Base-by-base conservation (phyloP, 768 basidiomycete genomes). In the Flagelloscypha sp. region DNA sequence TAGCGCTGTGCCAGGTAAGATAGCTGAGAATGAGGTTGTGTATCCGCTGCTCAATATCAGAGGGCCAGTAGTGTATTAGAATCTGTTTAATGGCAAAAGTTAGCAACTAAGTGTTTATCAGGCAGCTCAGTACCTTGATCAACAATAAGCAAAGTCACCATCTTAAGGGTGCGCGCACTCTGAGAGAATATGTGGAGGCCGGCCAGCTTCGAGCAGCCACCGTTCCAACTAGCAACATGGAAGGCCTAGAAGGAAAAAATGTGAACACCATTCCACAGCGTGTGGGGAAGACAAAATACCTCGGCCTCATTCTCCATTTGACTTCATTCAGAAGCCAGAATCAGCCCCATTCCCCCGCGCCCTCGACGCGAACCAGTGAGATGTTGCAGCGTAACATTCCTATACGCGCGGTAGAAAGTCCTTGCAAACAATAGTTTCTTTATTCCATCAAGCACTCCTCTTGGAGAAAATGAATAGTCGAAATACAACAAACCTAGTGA, bases 11-110 rank as follows among this genome's bases (percentile, higher is more conserved):
- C 61, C 93, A 93, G 33, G 89, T 82, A 50, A 99, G 89, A 52
- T 95, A 98, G 42, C 98, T 95, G 12, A 87, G 54, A n/a, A 99
- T 88, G 18, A 99, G 68, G 48, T 75, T 85, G 40, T 92, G 83
- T 45, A 99, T 98, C 61, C 98, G 95, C 13, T 84, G 71, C 54
- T 99, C 94, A 33, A 99, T 99, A 53, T 99, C 94, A 42, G 90
- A 89, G 5, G 94, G 94, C 58, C 98, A 94, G 57, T 95, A 92
- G 10, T 92, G 88, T 4, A 94, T 90, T 0, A 90, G 90, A 45
- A 94, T 89, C 88, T 92, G 46, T 36, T 24, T 22, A 30, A 24
- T 1, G 41, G 18, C 15, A 36, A 8, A 30, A 17, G 23, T 7
- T 28, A 19, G 33, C 19, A 29, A 24, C 25, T 8, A 15, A 7